Conservation (phyloP, 1,284 basidiomycete species). For the Sporisorium iseilematis-ciliati region DNA sequence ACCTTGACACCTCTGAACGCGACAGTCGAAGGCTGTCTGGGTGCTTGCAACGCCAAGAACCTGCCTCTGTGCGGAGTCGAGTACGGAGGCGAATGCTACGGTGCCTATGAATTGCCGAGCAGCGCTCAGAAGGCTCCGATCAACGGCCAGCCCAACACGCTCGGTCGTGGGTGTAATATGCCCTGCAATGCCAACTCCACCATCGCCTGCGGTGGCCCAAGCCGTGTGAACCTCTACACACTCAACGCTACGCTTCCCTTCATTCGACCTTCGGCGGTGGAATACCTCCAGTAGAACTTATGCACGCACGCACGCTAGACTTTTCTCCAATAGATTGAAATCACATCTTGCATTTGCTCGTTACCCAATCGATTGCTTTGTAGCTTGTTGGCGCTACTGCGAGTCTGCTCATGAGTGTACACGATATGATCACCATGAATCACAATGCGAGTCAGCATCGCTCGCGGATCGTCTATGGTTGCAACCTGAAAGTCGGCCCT, state of each 20-base stretch:
- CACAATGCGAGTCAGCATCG: too few relatives aligned
- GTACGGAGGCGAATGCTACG: slow-evolving; percentile 58
- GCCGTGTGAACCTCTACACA: slow-evolving; percentile 63
- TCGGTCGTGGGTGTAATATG: too few relatives aligned
- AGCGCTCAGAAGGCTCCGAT: background rate
- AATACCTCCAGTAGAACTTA: background rate
- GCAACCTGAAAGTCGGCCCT: too few relatives aligned
- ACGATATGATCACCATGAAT: too few relatives aligned
- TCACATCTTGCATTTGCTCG: too few relatives aligned
- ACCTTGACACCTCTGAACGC: slow-evolving; percentile 5
- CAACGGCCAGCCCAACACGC: too few relatives aligned
- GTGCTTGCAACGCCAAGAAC: slow-evolving; percentile 54
- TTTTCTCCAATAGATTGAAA: too few relatives aligned
- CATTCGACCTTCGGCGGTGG: slow-evolving; percentile 3
- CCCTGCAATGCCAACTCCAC: slow-evolving; percentile 65
- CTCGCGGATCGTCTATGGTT: too few relatives aligned
- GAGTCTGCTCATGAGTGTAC: too few relatives aligned
- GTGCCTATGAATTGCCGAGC: slow-evolving; percentile 3
- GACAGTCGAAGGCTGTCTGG: slow-evolving; percentile 54
- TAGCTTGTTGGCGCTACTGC: too few relatives aligned
- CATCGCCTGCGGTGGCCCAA: slow-evolving; percentile 68
- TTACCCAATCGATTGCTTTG: too few relatives aligned
- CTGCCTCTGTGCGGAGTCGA: slow-evolving; percentile 62
- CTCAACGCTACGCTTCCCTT: slow-evolving; percentile 11
- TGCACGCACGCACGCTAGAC: too few relatives aligned